Conservation (phyloP, 805 yeast species). For the Naumovozyma baii region DNA sequence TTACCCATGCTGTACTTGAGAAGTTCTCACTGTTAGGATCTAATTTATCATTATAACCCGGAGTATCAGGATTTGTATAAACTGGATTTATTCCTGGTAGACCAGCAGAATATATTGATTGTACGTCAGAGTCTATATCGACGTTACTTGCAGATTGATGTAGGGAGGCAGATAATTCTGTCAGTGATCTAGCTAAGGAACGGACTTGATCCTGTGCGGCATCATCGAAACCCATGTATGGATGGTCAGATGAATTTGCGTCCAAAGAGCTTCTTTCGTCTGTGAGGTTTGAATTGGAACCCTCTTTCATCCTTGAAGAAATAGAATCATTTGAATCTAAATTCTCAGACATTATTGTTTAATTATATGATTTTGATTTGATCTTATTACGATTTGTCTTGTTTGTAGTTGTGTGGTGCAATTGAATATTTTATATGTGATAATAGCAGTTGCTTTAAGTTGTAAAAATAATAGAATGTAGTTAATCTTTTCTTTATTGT, state of each 20-base stretch:
- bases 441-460: too few species aligned
- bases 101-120: slow-evolving; percentile 11
- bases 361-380: too few species aligned
- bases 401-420: too few species aligned
- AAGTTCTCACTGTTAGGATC: slow-evolving; percentile 54
- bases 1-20: slow-evolving; percentile 57
- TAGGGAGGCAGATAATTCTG: slow-evolving; percentile 7
- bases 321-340: too few species aligned
- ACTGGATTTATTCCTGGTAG: slow-evolving; percentile 22
- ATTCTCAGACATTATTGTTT: background rate
- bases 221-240: slow-evolving; percentile 33
- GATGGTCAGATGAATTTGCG: slow-evolving; percentile 1
- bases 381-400: too few species aligned
- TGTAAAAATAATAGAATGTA: too few species aligned
- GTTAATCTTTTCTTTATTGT: too few species aligned
- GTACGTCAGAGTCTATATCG: slow-evolving; percentile 2
- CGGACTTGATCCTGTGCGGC: slow-evolving; percentile 30
- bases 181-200: slow-evolving; percentile 34
- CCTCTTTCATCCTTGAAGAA: background rate
- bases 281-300: too few species aligned
- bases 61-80: slow-evolving; percentile 9
- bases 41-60: slow-evolving; percentile 34
- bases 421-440: too few species aligned
- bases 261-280: background rate
- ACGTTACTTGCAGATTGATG: background rate